These are phyloP conservation scores for Entamoeba invadens DNA, from an alignment of 208 protist genomes.

Conservation along the genomic window DNA sequence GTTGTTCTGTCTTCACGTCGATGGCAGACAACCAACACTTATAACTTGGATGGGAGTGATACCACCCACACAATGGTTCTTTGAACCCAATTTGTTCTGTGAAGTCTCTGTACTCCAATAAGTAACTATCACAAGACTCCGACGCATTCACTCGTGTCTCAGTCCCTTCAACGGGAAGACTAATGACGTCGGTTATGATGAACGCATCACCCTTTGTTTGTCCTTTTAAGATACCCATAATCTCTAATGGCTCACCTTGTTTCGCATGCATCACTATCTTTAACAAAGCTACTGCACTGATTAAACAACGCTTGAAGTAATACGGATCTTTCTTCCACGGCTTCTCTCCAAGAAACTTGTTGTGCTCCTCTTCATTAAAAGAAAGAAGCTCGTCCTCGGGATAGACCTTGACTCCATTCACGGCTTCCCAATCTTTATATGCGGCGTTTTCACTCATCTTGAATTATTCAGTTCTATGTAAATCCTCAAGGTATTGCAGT, in stretches of 20 bases:
- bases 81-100: background rate
- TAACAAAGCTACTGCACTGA: constrained; percentile 19
- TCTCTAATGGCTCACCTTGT: constrained; percentile 11
- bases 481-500: background rate
- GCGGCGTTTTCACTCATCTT: background rate
- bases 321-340: constrained; percentile 8
- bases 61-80: constrained; percentile 22
- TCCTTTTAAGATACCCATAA: constrained; percentile 26
- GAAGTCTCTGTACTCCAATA: constrained; percentile 11
- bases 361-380: background rate
- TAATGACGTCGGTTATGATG: constrained; percentile 19
- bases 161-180: constrained; percentile 12
- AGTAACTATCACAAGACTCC: constrained; percentile 4
- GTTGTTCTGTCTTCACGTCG: constrained; percentile 19
- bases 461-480: background rate
- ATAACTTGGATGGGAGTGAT: constrained; percentile 31
- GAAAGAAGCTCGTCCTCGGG: background rate
- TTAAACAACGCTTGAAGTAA: constrained; percentile 24
- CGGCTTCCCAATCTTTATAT: background rate
- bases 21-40: constrained; percentile 34
- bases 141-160: background rate
- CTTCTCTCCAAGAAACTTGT: background rate
- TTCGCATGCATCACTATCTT: constrained; percentile 29
- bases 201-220: constrained; percentile 8
- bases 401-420: background rate